Base-by-base conservation (phyloP, 805 yeast genomes). In the Kodamaea fukazawae region DNA sequence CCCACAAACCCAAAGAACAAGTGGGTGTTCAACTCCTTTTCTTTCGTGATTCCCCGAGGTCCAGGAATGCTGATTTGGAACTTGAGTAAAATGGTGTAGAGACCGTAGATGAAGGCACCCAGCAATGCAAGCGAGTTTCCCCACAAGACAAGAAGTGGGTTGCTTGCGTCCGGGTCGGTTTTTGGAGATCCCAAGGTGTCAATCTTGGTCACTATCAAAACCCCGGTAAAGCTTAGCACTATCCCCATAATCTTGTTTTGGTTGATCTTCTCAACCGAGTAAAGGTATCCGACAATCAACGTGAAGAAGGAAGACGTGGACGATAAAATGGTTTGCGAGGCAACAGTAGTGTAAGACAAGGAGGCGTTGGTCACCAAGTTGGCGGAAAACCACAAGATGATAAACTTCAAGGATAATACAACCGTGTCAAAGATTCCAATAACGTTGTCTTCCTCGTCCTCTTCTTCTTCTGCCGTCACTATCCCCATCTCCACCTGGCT, bases 1-100 rank as follows among this genome's bases (percentile, higher is more conserved):
- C 99, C 99, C 16, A 93, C 98, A 62, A 86, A 90, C 0, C 98
- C 99, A 57, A 93, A 90, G 54, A 93, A 93, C 26, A 90, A 70
- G 57, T 82, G 85, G 70, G 95, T 87, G 58, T 93, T 83, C 32
- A 93, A 71, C 37, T 84, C 67, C 11, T 83, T 71, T 56, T 91
- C 97, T 42, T 79, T 80, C 34, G 76, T 74, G 4, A 69, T 54
- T 9, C 42, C 42, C 27, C 35, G 15, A 9, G 23, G 28, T 44
- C 57, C 53, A 12, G 54, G 58, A 30, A 61, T 54, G 13, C 60
- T 50, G 14, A 90, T 86, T 51, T 75, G 78, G 50, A 75, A 69
- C 56, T 91, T 91, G 39, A 93, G 67, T 32, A 93, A 59, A 5
- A 95, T 87, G 17, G 97, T 87, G 65, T 93, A 93, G 7, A 88